Base-by-base conservation (phyloP, 306 rosid genomes). In the Nissolia schottii region DNA sequence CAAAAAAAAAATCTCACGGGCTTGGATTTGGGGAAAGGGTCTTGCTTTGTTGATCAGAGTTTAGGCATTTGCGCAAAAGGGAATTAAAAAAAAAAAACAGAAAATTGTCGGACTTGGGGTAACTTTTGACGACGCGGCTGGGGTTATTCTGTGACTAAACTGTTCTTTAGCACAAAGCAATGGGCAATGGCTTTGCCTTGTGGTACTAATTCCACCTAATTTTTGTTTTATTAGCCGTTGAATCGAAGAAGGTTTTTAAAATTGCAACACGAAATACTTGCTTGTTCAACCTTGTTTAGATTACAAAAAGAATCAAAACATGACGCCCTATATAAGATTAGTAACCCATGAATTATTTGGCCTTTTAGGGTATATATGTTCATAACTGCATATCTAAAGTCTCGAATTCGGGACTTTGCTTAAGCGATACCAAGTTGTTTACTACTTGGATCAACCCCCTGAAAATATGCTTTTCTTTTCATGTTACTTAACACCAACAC, bases 21-120 rank as follows among this genome's bases (percentile, higher is more conserved):
- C 56, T 50, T 74, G 16, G 19, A 63, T 63, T 63, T 18, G 46
- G 79, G 37, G 61, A 64, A 40, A 65, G 65, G 40, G 18, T 55
- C 3, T 16, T 45, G 64, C 64, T 63, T 61, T 65, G 19, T 27
- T 54, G 19, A 37, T 2, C 43, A 41, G 77, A 15, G 71, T 24
- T 14, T 22, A 43, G 79, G 22, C 58, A 63, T 70, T 60, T 40
- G 32, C 16, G 22, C 27, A 16, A 2, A 64, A 53, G 31, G 14
- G 19, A 43, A 6, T 7, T n/a, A n/a, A n/a, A n/a, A 13, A 5
- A 50, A 18, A 6, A 32, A 43, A 32, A 3, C 7, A 37, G 7
- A 31, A 53, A 53, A 7, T 28, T 23, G 40, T 13, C 53, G 31
- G 12, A 51, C 55, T 34, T 35, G 15, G 2, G 1, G 3, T 20